Conservation (phyloP, 768 basidiomycete species). For the Rhodosporidiobolus sp. region DNA sequence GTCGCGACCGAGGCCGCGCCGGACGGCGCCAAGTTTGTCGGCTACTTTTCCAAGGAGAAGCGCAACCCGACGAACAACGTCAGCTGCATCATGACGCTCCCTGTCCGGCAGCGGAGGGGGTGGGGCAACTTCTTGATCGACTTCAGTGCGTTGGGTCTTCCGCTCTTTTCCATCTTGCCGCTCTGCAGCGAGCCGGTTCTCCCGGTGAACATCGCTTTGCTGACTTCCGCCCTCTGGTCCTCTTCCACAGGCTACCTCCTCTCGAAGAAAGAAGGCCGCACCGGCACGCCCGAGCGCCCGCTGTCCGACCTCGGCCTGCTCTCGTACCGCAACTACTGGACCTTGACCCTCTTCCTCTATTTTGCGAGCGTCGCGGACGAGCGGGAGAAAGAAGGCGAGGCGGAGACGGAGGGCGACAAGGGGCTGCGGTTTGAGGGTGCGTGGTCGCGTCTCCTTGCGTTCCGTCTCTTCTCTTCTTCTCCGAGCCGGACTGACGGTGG, state of each 20-base stretch:
- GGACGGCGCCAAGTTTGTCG: constrained; percentile 85
- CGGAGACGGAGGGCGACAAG: constrained; percentile 55
- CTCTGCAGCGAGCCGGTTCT: background rate
- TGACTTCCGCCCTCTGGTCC: background rate
- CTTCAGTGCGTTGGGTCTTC: constrained; percentile 69
- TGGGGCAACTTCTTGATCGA: constrained; percentile 98
- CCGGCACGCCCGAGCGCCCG: constrained; percentile 94
- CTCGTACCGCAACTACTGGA: constrained; percentile 96
- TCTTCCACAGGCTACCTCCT: constrained; percentile 73
- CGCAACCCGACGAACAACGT: constrained; percentile 92
- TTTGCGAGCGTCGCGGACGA: constrained; percentile 48
- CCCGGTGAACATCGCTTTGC: background rate
- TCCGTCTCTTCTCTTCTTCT: constrained; percentile 57
- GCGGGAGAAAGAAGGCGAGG: too few species aligned
- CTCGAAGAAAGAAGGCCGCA: constrained; percentile 86
- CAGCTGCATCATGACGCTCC: constrained; percentile 98
- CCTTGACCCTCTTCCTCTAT: constrained; percentile 76
- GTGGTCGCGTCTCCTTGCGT: constrained; percentile 54
- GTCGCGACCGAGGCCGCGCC: constrained; percentile 86
- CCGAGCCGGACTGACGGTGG: background rate
- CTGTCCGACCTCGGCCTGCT: constrained; percentile 86
- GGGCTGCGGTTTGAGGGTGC: constrained; percentile 53
- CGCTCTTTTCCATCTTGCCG: background rate
- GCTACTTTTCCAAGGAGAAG: constrained; percentile 99
- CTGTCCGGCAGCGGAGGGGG: constrained; percentile 86